Conservation (phyloP, 1,284 basidiomycete species). For the Ustilago hordei region DNA sequence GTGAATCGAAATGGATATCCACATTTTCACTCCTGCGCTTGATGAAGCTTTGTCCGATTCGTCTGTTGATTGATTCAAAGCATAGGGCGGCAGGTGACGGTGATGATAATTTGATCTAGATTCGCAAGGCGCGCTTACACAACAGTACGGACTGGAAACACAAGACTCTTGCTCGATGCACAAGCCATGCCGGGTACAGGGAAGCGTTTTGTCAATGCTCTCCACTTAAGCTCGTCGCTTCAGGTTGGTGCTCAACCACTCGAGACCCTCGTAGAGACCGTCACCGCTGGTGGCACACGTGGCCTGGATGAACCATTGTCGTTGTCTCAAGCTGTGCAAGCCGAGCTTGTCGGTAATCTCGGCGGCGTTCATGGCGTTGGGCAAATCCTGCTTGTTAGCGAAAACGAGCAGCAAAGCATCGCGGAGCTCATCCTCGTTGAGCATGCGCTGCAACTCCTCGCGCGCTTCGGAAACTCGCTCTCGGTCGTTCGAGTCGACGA, state of each 20-base stretch:
- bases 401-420: slow-evolving; percentile 98
- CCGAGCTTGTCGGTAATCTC: slow-evolving; percentile 99
- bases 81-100: slow-evolving; percentile 31
- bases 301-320: slow-evolving; percentile 92
- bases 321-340: slow-evolving; percentile 93
- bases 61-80: slow-evolving; percentile 22
- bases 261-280: slow-evolving; percentile 92
- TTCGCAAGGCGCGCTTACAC: slow-evolving; percentile 21
- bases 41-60: slow-evolving; percentile 16
- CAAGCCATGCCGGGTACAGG: slow-evolving; percentile 8
- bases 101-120: slow-evolving; percentile 29
- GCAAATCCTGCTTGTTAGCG: slow-evolving; percentile 99
- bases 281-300: slow-evolving; percentile 99
- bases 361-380: slow-evolving; percentile 98
- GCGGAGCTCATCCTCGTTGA: slow-evolving; percentile 99
- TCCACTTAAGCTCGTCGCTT: slow-evolving; percentile 79
- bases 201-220: slow-evolving; percentile 4
- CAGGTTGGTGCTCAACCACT: slow-evolving; percentile 83
- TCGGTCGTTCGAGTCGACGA: slow-evolving; percentile 99
- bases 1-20: slow-evolving; percentile 33
- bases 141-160: background rate
- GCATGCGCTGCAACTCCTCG: slow-evolving; percentile 99
- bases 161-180: slow-evolving; percentile 10
- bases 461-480: slow-evolving; percentile 99
- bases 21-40: slow-evolving; percentile 51